These are phyloP conservation scores for Saturnispora saitoi DNA, from an alignment of 805 yeast genomes.

Conservation along the genomic window DNA sequence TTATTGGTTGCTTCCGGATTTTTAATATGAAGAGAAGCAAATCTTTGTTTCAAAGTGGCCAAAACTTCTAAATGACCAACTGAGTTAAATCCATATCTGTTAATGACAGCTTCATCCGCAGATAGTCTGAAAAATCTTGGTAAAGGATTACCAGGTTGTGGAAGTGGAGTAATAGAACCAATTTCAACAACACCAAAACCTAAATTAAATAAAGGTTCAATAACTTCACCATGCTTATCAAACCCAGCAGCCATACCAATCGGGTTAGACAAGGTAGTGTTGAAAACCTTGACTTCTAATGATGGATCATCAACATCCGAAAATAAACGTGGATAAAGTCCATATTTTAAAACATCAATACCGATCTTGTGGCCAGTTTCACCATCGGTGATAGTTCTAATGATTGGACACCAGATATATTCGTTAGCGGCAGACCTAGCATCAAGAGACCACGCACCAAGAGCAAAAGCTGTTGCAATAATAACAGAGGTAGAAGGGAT, in stretches of 20 bases:
- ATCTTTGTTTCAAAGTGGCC: conserved; percentile 57
- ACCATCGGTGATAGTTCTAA: conserved; percentile 66
- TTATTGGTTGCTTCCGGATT: conserved; percentile 20
- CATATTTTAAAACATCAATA: conserved; percentile 57
- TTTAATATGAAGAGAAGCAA: conserved; percentile 32
- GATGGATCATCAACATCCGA: conserved; percentile 44
- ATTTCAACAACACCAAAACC: conserved; percentile 91
- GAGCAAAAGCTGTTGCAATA: conserved; percentile 23
- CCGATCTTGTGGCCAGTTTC: conserved; percentile 81
- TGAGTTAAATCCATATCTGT: conserved; percentile 92
- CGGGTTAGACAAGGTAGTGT: conserved; percentile 59
- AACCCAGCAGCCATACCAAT: conserved; percentile 94
- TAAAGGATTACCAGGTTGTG: conserved; percentile 91
- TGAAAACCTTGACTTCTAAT: conserved; percentile 57
- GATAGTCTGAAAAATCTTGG: conserved; percentile 87
- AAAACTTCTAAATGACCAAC: conserved; percentile 74
- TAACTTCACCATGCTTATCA: conserved; percentile 88
- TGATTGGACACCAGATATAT: conserved; percentile 68
- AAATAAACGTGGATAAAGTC: conserved; percentile 54
- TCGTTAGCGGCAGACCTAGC: conserved; percentile 80
- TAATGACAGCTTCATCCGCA: conserved; percentile 82
- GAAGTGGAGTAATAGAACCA: conserved; percentile 86
- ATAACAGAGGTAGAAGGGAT: conserved; percentile 18
- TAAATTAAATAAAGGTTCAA: conserved; percentile 64
- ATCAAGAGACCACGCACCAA: conserved; percentile 55